Percentiles rank a stretch among this genome's conserved stretches.
Conservation (phyloP, 192 early-diverging fungal species). For the Coemansia sp. region DNA sequence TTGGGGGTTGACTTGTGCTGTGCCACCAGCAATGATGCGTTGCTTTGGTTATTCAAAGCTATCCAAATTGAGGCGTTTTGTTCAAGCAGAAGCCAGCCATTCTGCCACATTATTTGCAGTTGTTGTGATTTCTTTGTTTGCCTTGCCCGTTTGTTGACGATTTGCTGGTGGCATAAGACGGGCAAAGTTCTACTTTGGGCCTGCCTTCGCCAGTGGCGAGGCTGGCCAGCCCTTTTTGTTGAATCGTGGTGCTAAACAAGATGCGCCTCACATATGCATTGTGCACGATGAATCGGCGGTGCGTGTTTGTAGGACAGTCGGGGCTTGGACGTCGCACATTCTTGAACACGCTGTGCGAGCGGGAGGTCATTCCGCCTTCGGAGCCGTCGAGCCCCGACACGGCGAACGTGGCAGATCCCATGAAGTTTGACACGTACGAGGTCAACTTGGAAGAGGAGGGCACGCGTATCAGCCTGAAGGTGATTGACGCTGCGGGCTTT, state of each 20-base stretch:
- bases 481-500: constrained; percentile 98
- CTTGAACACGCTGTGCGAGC: constrained; percentile 96
- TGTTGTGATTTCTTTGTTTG: neutral
- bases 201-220: no score
- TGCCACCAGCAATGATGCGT: no score
- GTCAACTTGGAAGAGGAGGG: constrained; percentile 99
- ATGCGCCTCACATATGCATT: neutral
- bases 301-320: constrained; percentile 39
- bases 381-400: constrained; percentile 66
- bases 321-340: constrained; percentile 99
- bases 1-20: no score
- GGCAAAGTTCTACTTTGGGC: no score
- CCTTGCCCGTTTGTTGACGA: neutral
- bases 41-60: neutral
- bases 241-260: neutral
- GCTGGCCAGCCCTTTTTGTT: no score
- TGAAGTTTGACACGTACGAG: constrained; percentile 82
- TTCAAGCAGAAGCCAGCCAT: neutral
- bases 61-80: neutral
- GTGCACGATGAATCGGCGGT: constrained; percentile 8
- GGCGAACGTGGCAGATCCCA: constrained; percentile 80
- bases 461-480: constrained; percentile 91
- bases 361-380: constrained; percentile 64
- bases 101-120: neutral
- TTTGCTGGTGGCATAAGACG: neutral